Base-by-base conservation (phyloP, 2,329 filamentous ascomycete genomes). In the Anisogramma anomala region DNA sequence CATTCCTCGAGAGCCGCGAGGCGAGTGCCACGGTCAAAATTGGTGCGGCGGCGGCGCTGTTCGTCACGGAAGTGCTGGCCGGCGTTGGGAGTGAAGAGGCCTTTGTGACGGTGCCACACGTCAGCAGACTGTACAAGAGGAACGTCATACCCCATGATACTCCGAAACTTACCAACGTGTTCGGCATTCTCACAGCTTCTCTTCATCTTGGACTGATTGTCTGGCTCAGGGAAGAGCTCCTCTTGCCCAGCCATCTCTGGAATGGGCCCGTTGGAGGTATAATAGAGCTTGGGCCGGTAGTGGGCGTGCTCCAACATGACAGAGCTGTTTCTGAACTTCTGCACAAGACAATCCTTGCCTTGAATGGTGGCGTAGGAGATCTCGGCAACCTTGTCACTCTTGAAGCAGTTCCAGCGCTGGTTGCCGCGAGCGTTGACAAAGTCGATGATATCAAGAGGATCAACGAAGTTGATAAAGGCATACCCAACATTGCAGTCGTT, bases 301-400 rank as follows among this genome's bases (percentile, higher is more conserved):
- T 82, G 78, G 1, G 77, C 69, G 9, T 79, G 74, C 61, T 96
- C 88, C 1, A 89, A 69, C 86, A 96, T 95, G 22, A 98, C 87
- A 0, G 86, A 89, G 28, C 86, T 94, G 65, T 98, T 98, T 26
- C 91, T 80, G 56, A 98, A 98, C 57, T 96, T 95, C 58, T 93
- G 84, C 6, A 95, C 77, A 0, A 96, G 70, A 49, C 85, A 89
- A 55, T 94, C 87, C 48, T 82, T 82, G 33, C 91, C 91, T 65
- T 98, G 91, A 45, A 94, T 89, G 10, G 88, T 94, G n/a, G 91
- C 91, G 59, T 96, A 98, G 0, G 88, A 94, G 33, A 96, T 77
- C 58, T 94, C 85, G 1, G 85, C 84, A 36, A 85, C 71, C 60
- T 94, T 95, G 62, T 85, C 77, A 27, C 81, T 85, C 54, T 82